These are phyloP conservation scores for Nannizzia gypsea DNA, from an alignment of 2,329 filamentous ascomycete genomes.

Conservation along the genomic window DNA sequence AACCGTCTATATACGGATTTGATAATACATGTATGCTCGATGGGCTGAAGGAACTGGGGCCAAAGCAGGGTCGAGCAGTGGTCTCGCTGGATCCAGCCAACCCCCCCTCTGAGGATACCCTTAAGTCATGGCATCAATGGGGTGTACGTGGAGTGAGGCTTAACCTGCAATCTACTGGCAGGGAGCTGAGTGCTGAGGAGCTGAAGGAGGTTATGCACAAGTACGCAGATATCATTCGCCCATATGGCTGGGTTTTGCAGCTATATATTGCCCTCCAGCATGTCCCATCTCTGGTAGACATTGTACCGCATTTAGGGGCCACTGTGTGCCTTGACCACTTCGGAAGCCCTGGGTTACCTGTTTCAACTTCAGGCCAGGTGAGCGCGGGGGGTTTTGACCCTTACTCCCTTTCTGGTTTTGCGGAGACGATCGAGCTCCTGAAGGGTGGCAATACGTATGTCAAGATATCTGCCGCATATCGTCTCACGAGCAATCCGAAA, in stretches of 20 bases:
- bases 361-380: slow-evolving; percentile 10
- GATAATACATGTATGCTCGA: slow-evolving; percentile 51
- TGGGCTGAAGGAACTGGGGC: slow-evolving; percentile 40
- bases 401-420: slow-evolving; percentile 41
- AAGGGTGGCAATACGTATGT: slow-evolving; percentile 41
- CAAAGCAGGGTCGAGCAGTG: slow-evolving; percentile 42
- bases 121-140: slow-evolving; percentile 44
- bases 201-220: slow-evolving; percentile 33
- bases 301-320: slow-evolving; percentile 40
- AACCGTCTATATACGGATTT: slow-evolving; percentile 50
- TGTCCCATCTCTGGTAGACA: slow-evolving; percentile 38
- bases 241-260: slow-evolving; percentile 47
- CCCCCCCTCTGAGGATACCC: slow-evolving; percentile 27
- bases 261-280: slow-evolving; percentile 45
- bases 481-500: slow-evolving; percentile 37
- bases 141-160: slow-evolving; percentile 50
- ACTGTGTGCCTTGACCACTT: slow-evolving; percentile 51
- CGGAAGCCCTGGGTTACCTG: slow-evolving; percentile 37
- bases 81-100: slow-evolving; percentile 43
- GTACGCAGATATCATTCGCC: slow-evolving; percentile 42
- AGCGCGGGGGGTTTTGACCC: slow-evolving; percentile 24
- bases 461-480: slow-evolving; percentile 50
- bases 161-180: slow-evolving; percentile 46
- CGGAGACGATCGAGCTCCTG: slow-evolving; percentile 38
- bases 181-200: slow-evolving; percentile 29